Evolutionary conservation across 1,284 basidiomycete genomes (phyloP).

Genomic region (Microbotryum intermedium): DNA sequence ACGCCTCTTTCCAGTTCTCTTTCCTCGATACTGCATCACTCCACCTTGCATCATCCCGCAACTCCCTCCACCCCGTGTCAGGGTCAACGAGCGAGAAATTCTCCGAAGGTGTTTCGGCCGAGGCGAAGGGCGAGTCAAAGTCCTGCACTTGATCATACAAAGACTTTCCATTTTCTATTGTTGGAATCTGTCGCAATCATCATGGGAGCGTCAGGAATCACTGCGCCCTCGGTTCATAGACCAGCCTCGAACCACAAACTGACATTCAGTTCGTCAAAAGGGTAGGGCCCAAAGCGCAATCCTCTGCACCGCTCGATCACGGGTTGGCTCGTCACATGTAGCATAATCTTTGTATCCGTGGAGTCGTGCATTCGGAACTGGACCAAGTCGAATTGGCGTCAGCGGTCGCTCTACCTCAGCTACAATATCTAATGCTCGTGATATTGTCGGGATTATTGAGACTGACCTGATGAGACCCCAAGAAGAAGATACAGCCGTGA

Average conservation of each 20-base stretch:
- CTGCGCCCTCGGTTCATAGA: background rate
- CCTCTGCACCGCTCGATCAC: constrained; percentile 19
- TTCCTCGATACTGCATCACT: too few species aligned
- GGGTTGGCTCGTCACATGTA: constrained; percentile 8
- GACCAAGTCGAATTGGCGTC: too few species aligned
- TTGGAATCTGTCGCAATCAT: background rate
- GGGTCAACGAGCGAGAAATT: background rate
- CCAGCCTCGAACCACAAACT: background rate
- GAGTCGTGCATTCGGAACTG: constrained; percentile 28
- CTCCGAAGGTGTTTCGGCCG: background rate
- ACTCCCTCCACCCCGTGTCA: background rate
- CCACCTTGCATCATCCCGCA: too few species aligned
- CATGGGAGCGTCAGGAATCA: background rate
- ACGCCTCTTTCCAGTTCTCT: too few species aligned
- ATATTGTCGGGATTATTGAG: background rate
- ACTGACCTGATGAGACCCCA: constrained; percentile 19
- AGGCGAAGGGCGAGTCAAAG: constrained; percentile 20
- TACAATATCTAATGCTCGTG: too few species aligned
- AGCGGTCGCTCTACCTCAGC: background rate
- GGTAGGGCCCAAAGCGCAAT: constrained; percentile 7
- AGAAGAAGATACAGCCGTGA: background rate
- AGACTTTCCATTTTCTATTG: background rate
- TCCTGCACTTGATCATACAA: constrained; percentile 5
- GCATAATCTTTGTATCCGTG: background rate
- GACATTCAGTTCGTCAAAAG: background rate